phyloP scores from a whole-genome alignment of 257 asterid species.

The Solanum tacnaense region DNA sequence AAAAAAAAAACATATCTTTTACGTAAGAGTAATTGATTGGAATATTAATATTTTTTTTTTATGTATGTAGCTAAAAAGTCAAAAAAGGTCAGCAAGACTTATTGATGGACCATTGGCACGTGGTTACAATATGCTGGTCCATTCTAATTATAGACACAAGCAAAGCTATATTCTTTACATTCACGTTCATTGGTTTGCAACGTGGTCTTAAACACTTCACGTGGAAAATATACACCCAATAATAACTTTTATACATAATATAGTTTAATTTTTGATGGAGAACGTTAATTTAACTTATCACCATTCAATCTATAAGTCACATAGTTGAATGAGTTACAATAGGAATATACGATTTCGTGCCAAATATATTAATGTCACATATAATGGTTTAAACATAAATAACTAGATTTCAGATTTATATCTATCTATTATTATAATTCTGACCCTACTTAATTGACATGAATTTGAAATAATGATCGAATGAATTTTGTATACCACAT shows the following conservation, averaged over 20 bases:
- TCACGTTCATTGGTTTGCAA: too few species aligned
- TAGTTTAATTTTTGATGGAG: background rate
- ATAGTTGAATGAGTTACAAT: background rate
- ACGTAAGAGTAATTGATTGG: background rate
- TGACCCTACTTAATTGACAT: background rate
- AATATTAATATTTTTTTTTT: background rate
- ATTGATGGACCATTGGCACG: background rate
- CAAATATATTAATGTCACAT: background rate
- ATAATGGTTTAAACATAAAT: background rate
- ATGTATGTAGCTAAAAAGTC: background rate
- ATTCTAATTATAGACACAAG: background rate
- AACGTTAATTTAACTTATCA: background rate
- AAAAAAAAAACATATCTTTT: background rate
- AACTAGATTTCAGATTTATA: background rate
- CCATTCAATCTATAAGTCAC: background rate
- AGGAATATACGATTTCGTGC: background rate
- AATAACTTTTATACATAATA: background rate
- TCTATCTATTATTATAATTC: background rate
- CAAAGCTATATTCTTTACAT: background rate
- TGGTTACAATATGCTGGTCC: background rate
- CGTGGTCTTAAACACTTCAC: too few species aligned
- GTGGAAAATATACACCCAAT: fast-evolving
- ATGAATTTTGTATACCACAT: background rate
- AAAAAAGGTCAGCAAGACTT: background rate
- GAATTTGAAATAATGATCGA: background rate